Evolutionary conservation across 2,329 filamentous ascomycete species (phyloP).

Genomic region (Pseudodiploospora longispora): DNA sequence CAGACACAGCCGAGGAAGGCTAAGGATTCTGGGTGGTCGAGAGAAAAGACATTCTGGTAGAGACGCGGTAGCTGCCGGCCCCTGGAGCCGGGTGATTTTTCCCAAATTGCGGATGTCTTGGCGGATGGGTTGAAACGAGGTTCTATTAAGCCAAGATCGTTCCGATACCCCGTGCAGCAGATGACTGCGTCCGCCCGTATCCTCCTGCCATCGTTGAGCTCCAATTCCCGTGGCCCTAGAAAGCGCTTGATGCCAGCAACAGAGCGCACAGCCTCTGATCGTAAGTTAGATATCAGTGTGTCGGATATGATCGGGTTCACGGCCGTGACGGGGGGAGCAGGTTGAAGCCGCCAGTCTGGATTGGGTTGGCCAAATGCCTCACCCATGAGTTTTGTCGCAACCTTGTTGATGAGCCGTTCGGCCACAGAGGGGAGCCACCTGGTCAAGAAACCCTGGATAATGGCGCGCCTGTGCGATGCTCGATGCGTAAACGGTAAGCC

Average conservation of each 20-base stretch:
- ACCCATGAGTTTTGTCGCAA: slow-evolving; percentile 11
- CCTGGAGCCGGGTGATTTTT: slow-evolving; percentile 14
- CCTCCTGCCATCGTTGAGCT: slow-evolving; percentile 21
- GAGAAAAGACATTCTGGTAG: slow-evolving; percentile 36
- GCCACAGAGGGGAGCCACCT: slow-evolving; percentile 10
- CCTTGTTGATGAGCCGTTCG: slow-evolving; percentile 10
- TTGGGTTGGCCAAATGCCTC: slow-evolving; percentile 13
- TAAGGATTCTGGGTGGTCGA: slow-evolving; percentile 31
- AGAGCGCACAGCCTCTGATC: slow-evolving; percentile 26
- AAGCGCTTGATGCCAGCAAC: slow-evolving; percentile 21
- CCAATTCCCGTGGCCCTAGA: slow-evolving; percentile 15
- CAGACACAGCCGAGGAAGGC: slow-evolving; percentile 24
- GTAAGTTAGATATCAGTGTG: slow-evolving; percentile 24
- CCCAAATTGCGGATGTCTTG: slow-evolving; percentile 10
- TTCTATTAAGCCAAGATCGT: slow-evolving; percentile 20
- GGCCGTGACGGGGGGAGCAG: slow-evolving; percentile 18
- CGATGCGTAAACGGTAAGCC: slow-evolving; percentile 23
- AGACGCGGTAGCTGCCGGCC: slow-evolving; percentile 24
- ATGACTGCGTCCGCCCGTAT: slow-evolving; percentile 27
- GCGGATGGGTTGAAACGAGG: slow-evolving; percentile 10
- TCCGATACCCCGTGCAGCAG: slow-evolving; percentile 29
- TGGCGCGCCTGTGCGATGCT: slow-evolving; percentile 25
- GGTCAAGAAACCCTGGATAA: slow-evolving; percentile 21
- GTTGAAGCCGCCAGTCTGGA: slow-evolving; percentile 18
- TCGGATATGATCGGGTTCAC: slow-evolving; percentile 20